A percentile compares a stretch with the other conserved stretches of the same genome.
These are phyloP conservation scores for Termitomyces sp. DNA, from an alignment of 1,284 basidiomycete genomes.

Conservation along the genomic window DNA sequence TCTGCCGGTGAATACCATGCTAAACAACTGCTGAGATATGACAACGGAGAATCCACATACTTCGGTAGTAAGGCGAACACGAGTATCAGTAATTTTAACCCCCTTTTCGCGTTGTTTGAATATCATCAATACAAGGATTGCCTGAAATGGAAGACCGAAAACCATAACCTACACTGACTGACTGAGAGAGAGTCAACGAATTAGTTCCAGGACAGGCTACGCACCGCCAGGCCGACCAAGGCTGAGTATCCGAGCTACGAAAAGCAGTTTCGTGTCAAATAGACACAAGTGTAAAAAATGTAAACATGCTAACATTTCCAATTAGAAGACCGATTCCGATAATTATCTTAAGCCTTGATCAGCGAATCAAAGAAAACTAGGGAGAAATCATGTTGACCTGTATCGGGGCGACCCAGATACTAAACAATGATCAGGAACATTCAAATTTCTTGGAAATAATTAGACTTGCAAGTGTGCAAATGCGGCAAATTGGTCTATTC, in stretches of 20 bases:
- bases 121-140: conserved; percentile 58
- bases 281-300: background rate
- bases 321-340: conserved; percentile 65
- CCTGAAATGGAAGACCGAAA: conserved; percentile 60
- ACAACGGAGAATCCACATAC: conserved; percentile 19
- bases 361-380: background rate
- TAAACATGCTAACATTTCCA: conserved; percentile 38
- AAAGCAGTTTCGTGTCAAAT: background rate
- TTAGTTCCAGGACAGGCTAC: conserved; percentile 19
- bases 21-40: background rate
- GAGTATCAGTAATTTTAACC: conserved; percentile 68
- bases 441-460: background rate
- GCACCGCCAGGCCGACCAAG: conserved; percentile 64
- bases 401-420: conserved; percentile 54
- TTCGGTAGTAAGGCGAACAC: conserved; percentile 63
- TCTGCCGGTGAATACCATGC: conserved; percentile 30
- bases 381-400: conserved; percentile 30
- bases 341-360: conserved; percentile 36
- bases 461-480: conserved; percentile 47
- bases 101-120: conserved; percentile 60
- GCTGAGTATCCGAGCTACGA: conserved; percentile 63
- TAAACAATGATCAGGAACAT: conserved; percentile 19
- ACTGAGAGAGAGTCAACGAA: background rate
- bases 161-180: conserved; percentile 39
- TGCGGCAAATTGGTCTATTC: conserved; percentile 44